A percentile compares a stretch with the other conserved stretches of the same genome.
Conservation (phyloP, 148 eudicot genomes). For the Gaultheria prostrata region DNA sequence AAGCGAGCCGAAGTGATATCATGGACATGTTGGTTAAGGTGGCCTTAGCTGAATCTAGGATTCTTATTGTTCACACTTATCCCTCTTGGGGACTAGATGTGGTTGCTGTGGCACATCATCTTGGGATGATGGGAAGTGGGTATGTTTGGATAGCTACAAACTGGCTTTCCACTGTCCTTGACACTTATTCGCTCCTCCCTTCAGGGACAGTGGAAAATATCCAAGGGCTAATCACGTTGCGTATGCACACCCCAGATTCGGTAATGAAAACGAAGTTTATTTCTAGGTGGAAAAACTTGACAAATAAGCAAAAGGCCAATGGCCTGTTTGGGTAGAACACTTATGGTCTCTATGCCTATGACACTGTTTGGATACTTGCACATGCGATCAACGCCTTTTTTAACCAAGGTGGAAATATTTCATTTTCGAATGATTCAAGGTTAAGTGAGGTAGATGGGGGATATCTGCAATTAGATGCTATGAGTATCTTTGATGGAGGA, state of each 20-base stretch:
- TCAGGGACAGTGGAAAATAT: slow-evolving; percentile 6
- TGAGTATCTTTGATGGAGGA: slow-evolving; percentile 71
- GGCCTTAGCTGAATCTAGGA: slow-evolving; percentile 42
- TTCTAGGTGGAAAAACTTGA: slow-evolving; percentile 42
- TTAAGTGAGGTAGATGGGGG: slow-evolving; percentile 27
- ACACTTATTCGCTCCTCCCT: slow-evolving; percentile 19
- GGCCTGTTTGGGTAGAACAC: slow-evolving; percentile 50
- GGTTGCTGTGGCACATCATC: slow-evolving; percentile 22
- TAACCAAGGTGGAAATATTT: slow-evolving; percentile 48
- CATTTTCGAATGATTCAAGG: slow-evolving; percentile 47
- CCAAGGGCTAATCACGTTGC: slow-evolving; percentile 35
- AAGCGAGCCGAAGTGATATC: slow-evolving; percentile 37
- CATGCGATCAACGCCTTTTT: slow-evolving; percentile 48
- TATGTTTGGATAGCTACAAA: slow-evolving; percentile 38
- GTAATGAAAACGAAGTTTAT: slow-evolving; percentile 25
- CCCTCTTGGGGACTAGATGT: slow-evolving; percentile 35
- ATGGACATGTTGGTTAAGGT: slow-evolving; percentile 38
- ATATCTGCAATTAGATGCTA: slow-evolving; percentile 43
- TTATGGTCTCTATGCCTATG: slow-evolving; percentile 70
- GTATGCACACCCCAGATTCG: slow-evolving; percentile 35
- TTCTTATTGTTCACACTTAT: slow-evolving; percentile 54
- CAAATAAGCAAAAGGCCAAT: slow-evolving; percentile 20
- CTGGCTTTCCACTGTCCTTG: slow-evolving; percentile 33
- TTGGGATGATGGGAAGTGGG: slow-evolving; percentile 26
- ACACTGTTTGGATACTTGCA: slow-evolving; percentile 75